A percentile compares a stretch with the other conserved stretches of the same genome.
These are phyloP conservation scores for Neostapfia colusana DNA, from an alignment of 176 grass and related monocot species.

Conservation along the genomic window DNA sequence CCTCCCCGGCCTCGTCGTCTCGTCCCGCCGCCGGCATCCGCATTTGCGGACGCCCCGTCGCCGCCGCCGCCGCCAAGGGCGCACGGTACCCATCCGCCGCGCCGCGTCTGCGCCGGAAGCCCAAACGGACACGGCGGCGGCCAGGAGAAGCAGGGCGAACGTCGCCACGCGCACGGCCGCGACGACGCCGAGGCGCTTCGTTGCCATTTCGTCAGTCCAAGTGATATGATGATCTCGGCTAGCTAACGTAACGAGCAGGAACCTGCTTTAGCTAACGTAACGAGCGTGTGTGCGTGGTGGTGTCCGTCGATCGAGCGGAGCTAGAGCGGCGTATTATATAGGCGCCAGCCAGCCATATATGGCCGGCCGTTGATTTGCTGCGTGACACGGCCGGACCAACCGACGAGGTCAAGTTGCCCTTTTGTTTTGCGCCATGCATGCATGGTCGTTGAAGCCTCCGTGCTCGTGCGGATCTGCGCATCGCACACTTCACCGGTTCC, in stretches of 20 bases:
- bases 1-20: neutral
- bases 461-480: neutral
- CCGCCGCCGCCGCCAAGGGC: neutral
- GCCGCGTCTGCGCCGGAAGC: conserved; percentile 2
- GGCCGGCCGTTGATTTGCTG: neutral
- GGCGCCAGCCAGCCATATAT: neutral
- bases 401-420: neutral
- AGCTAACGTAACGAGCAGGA: neutral
- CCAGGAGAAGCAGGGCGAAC: neutral
- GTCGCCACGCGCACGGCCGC: neutral
- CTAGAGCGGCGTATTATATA: conserved; percentile 17
- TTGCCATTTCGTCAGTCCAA: neutral
- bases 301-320: neutral
- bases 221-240: neutral
- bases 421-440: neutral
- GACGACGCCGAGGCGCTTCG: neutral
- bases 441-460: neutral
- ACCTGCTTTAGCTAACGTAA: neutral
- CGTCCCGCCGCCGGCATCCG: neutral
- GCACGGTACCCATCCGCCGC: neutral
- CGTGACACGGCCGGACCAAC: neutral
- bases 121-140: neutral
- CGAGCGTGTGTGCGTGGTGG: neutral
- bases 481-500: neutral
- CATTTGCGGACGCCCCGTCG: neutral